Evolutionary conservation across 768 basidiomycete genomes (phyloP).

Genomic region (Saitozyma podzolica): DNA sequence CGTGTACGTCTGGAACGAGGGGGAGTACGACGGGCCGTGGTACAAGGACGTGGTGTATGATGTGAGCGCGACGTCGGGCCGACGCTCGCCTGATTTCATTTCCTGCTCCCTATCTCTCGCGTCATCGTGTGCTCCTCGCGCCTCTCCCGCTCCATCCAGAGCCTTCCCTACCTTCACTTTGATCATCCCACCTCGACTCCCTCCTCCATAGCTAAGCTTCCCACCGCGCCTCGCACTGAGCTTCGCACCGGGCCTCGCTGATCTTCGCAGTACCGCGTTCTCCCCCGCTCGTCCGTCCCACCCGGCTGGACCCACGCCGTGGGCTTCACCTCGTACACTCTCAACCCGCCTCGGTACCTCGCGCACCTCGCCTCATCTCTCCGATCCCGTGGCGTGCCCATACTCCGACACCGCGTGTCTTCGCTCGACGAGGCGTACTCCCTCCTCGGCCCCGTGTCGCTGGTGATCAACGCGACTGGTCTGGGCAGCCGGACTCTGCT

Average conservation of each 20-base stretch:
- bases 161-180: no score
- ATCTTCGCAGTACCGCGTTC: constrained; percentile 16
- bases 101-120: no score
- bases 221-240: constrained; percentile 6
- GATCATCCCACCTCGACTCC: background rate
- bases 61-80: constrained; percentile 23
- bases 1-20: constrained; percentile 34
- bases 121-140: no score
- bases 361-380: constrained; percentile 58
- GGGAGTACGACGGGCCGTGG: constrained; percentile 21
- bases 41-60: constrained; percentile 35
- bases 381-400: constrained; percentile 54
- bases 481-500: constrained; percentile 70
- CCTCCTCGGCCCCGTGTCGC: constrained; percentile 47
- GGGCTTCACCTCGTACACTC: constrained; percentile 58
- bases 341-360: constrained; percentile 61
- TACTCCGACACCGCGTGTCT: constrained; percentile 56
- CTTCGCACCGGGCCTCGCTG: background rate
- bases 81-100: background rate
- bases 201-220: no score
- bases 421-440: constrained; percentile 59
- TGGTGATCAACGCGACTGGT: constrained; percentile 64
- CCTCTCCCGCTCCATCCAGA: no score
- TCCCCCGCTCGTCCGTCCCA: constrained; percentile 16
- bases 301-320: constrained; percentile 51